Evolutionary conservation across 768 basidiomycete genomes (phyloP).

Genomic region (Termitomyces sp.): DNA sequence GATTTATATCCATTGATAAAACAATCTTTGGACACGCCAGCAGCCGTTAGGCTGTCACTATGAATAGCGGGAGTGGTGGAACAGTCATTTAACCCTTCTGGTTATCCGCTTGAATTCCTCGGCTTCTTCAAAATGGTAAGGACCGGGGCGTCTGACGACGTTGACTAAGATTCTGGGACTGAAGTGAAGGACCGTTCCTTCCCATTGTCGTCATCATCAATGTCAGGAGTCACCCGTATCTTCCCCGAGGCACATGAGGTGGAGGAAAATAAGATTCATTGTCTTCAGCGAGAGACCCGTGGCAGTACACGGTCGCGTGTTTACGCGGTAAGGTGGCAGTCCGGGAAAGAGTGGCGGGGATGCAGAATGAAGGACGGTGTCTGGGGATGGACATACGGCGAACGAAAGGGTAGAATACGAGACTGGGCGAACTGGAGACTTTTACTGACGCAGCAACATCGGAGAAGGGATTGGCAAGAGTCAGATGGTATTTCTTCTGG

Average conservation of each 20-base stretch:
- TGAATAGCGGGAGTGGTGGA: neutral
- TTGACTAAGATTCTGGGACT: no score
- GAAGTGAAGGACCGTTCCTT: neutral
- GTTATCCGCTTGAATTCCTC: neutral
- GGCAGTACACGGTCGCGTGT: neutral
- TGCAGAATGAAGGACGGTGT: neutral
- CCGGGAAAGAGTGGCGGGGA: neutral
- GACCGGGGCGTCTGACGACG: no score
- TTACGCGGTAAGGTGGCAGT: neutral
- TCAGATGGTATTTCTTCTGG: neutral
- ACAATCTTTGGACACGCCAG: no score
- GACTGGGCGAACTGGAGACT: neutral
- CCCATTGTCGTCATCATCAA: neutral
- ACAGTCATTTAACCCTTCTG: neutral
- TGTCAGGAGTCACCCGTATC: neutral
- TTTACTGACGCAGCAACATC: conserved; percentile 3
- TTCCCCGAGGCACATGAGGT: conserved; percentile 1
- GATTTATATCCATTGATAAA: no score
- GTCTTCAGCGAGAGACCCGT: conserved; percentile 1
- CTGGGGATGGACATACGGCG: conserved; percentile 7
- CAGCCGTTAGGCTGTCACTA: neutral
- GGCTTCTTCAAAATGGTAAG: neutral
- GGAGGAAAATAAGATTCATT: neutral
- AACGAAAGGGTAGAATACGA: conserved; percentile 3
- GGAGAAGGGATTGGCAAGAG: neutral